These are phyloP conservation scores for Glebionis coronaria DNA, from an alignment of 129 eudicot species.

Conservation along the genomic window DNA sequence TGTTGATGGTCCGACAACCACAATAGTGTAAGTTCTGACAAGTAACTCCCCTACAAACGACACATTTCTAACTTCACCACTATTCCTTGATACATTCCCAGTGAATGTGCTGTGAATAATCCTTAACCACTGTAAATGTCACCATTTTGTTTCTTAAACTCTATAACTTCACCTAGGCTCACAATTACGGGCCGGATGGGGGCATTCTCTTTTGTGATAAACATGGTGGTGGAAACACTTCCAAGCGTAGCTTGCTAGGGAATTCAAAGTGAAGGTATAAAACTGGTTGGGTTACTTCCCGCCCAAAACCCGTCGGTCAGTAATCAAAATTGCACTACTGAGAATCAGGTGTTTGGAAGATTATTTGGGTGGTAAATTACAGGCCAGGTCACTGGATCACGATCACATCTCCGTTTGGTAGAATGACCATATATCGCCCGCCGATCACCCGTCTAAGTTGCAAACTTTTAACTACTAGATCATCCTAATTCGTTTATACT, in stretches of 20 bases:
- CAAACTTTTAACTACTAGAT: no score
- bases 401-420: conserved; percentile 56
- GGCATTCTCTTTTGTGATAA: neutral
- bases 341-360: conserved; percentile 26
- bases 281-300: conserved; percentile 69
- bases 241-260: no score
- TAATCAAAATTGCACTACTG: conserved; percentile 53
- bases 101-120: no score
- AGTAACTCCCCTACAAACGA: no score
- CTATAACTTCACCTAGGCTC: no score
- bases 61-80: neutral
- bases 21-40: neutral
- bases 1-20: conserved; percentile 61
- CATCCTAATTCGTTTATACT: no score
- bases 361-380: conserved; percentile 48
- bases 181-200: no score
- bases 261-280: conserved; percentile 51
- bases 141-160: no score
- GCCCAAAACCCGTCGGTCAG: conserved; percentile 70
- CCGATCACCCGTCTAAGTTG: conserved; percentile 82
- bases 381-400: conserved; percentile 57
- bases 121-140: no score
- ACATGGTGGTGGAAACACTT: no score
- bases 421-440: conserved; percentile 73
- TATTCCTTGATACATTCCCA: conserved; percentile 70